Base-by-base conservation (phyloP, 2,329 filamentous ascomycete genomes). In the Sclerotinia subarctica region DNA sequence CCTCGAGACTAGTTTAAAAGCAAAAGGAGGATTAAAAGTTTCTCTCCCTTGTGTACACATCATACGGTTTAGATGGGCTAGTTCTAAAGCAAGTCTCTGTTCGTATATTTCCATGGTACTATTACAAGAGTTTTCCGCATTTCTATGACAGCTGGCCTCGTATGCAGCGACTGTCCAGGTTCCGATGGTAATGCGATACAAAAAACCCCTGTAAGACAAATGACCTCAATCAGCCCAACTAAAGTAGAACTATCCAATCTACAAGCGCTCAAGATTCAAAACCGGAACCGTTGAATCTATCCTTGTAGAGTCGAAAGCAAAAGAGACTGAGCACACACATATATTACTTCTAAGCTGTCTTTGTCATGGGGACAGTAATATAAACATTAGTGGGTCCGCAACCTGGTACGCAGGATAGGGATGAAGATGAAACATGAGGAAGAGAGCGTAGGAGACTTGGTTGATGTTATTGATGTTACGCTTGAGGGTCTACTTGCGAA, bases 321-420 rank as follows among this genome's bases (percentile, higher is more conserved):
- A 62, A 62, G 5, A 51, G 13, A 26, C 11, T 38, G 46, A 51
- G n/a, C 29, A 51, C 21, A 11, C 21, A 8, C 29, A 21, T 24
- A 17, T 32, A 38, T 51, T 8, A 38, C 15, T 19, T 26, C 38
- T 17, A 62, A 8, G 19, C 13, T n/a, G n/a, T 38, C 5, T 35
- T 62, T 1, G 54, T 47, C 19, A n/a, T n/a, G 10, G 32, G 38
- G 19, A 62, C 15, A 11, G 59, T 62, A 51, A 62, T 62, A 62
- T 62, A 62, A 8, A 62, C 59, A 62, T 29, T 51, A 13, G 59
- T 62, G 29, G 59, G 29, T 51, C 46, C 59, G 5, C 59, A 62
- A 19, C 46, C 44, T 21, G 47, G 5, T 15, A 29, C 59, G 8
- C 59, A 62, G 29, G 59, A 51, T 38, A 46, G 6, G 13, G 10